Base-by-base conservation (phyloP, 2,329 filamentous ascomycete genomes). In the Malbranchea zuffiana region DNA sequence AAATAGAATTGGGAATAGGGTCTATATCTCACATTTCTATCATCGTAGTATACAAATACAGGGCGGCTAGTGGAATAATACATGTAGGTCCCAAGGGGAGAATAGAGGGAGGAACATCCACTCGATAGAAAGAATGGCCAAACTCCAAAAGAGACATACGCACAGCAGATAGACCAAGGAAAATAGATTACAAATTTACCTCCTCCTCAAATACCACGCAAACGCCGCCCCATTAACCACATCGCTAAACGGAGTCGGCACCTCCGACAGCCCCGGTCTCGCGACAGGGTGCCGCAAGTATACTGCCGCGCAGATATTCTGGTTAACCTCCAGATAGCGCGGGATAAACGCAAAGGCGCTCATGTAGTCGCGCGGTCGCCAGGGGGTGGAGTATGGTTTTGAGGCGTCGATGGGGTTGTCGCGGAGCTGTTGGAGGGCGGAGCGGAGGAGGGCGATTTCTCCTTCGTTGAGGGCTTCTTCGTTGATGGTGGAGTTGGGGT, bases 241-340 rank as follows among this genome's bases (percentile, higher is more conserved):
- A 40, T 73, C 66, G 34, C 67, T 62, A 61, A 86, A 95, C 12
- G 88, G 88, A 16, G 83, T 85, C 1, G 88, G 88, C 43, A 88
- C 80, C 60, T 88, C 90, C 3, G 82, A 78, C 47, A 75, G 53
- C 7, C 87, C 86, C 2, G 80, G 80, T 43, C 87, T 72, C 17
- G 85, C 90, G 28, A 96, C 88, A 0, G 90, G 90, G 66, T 98
- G 88, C 40, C 90, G 74, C 44, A 98, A 66, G 60, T 98, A 98
- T 26, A 98, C 86, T 7, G 90, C 90, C 1, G 87, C 80, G 62
- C 90, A 98, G 51, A 96, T 82, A 54, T 87, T 92, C 61, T 93
- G 90, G 68, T 96, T 95, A 50, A 98, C 90, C 65, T 98, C 92
- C 43, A 98, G 74, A 60, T 96, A 98, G 37, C 82, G 71, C 7